These are phyloP conservation scores for Stachybotrys elegans DNA, from an alignment of 2,329 filamentous ascomycete genomes.

Conservation along the genomic window DNA sequence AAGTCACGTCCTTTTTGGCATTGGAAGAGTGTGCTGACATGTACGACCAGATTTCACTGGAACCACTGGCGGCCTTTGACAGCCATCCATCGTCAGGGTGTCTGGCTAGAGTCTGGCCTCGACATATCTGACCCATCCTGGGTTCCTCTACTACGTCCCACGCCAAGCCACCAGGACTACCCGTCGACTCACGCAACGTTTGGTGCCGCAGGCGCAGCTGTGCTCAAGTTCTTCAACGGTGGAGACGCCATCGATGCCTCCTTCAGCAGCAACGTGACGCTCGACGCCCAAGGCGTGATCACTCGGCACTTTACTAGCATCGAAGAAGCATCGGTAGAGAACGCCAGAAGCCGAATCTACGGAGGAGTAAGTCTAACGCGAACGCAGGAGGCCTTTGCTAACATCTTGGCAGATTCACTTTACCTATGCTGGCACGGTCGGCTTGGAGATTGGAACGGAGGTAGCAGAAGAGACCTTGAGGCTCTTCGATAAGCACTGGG, in stretches of 20 bases:
- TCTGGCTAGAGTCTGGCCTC: conserved; percentile 9
- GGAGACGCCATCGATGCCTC: conserved; percentile 7
- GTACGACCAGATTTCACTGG: conserved; percentile 1
- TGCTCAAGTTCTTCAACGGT: conserved; percentile 7
- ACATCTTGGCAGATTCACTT: neutral
- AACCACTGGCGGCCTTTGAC: conserved; percentile 8
- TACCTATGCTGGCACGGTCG: neutral
- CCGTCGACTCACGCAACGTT: conserved; percentile 9
- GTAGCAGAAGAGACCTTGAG: neutral
- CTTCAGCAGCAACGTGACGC: conserved; percentile 9
- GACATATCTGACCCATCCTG: conserved; percentile 10
- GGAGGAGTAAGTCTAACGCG: conserved; percentile 1
- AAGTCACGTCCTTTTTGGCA: no score
- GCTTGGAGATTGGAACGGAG: neutral
- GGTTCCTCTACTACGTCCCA: conserved; percentile 7
- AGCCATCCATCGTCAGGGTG: conserved; percentile 6
- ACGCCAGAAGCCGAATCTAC: conserved; percentile 5
- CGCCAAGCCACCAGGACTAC: conserved; percentile 10
- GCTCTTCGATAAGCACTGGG: conserved; percentile 1
- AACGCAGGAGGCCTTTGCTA: neutral
- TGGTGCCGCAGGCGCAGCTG: conserved; percentile 7
- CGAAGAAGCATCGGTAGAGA: conserved; percentile 4
- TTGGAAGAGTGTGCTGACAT: neutral
- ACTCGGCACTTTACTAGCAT: conserved; percentile 8
- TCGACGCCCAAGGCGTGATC: conserved; percentile 9